Evolutionary conservation across 2,329 filamentous ascomycete genomes (phyloP), one percentile per base, ranked within the genome.

Genomic region (Plenodomus lindquistii): DNA sequence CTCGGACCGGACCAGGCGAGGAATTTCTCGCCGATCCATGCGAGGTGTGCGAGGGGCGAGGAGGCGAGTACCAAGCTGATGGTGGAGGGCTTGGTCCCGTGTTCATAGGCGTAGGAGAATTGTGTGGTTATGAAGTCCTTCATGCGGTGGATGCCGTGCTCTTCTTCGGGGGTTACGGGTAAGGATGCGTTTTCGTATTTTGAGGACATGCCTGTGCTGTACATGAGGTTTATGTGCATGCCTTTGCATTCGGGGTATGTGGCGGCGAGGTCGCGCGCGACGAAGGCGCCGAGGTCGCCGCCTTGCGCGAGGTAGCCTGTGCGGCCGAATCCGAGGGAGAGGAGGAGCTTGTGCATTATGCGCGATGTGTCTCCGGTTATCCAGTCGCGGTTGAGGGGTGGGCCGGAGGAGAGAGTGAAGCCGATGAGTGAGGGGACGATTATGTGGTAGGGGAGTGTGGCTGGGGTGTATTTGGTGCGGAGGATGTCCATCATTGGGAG

Each of bases 21-120:
- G 46, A 81, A 80, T 60, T 84, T 84, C 55, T 85, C 82, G 3
- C 78, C 79, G 20, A 84, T 74, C 78, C 83, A 87, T 6, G 78
- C 75, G 2, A 87, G 73, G 17, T 86, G 60, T 0, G 81, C 80
- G 1, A 86, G 52, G 0, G 84, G 84, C 27, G 73, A 83, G 4
- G 78, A 71, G 2, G 76, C 71, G 1, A 86, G 65, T 0, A 75
- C 78, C 4, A 84, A 72, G 0, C 82, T 82, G 37, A 85, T 79
- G 0, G 83, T 86, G 0, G 76, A 73, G 0, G 83, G 79, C 8
- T 79, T 68, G 0, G 81, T 82, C 1, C 72, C 79, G 44, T 86
- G 84, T 60, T 80, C 74, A 0, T 72, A 42, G 0, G 76, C 74
- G 59, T 85, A 87, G 0, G 76, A 80, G 10, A 55, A 62, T 1